Base-by-base conservation (phyloP, 768 basidiomycete species). In the Trametes cinnabarina region DNA sequence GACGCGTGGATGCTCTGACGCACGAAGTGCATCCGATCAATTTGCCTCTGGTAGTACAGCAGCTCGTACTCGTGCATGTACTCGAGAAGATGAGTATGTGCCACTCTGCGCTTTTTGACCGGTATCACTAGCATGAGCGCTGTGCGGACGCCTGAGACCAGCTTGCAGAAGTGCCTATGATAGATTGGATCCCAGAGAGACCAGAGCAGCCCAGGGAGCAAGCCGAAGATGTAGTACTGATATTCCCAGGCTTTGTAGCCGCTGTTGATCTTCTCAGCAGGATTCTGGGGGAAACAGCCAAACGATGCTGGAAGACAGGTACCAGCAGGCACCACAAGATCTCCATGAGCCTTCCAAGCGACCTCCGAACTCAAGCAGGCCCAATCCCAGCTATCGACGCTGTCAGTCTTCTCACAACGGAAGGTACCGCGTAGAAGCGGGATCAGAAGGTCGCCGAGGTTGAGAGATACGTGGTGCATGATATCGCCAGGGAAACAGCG, bases 391-490 rank as follows among this genome's bases (percentile, higher is more conserved):
- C 52, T 58, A 0, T 9, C 30, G 19, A 55, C 63, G 42, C 63
- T 53, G 47, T 76, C 74, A 0, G 37, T 23, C 0, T 14, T 32
- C 7, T 59, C 62, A 41, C n/a, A n/a, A n/a, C n/a, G n/a, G n/a
- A n/a, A n/a, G n/a, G n/a, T n/a, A n/a, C n/a, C n/a, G n/a, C n/a
- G 64, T 73, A 75, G 76, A 1, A 73, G 64, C 0, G 56, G 48
- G 28, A 74, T 50, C 4, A 72, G 25, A 9, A 77, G 67, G 41
- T 70, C 76, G 1, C 70, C 28, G 2, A 77, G 20, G 61, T 79
- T 80, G 12, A 80, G 60, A 7, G 57, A 15, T 8, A 59, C 51
- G 0, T 72, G 63, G 60, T 80, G 77, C 76, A 78, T 78, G 19
- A 74, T 48, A 42, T 79, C 75, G 0, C 58, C 58, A 6, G 61